phyloP scores from a whole-genome alignment of 2,329 filamentous ascomycete genomes.

The Neoscytalidium dimidiatum region DNA sequence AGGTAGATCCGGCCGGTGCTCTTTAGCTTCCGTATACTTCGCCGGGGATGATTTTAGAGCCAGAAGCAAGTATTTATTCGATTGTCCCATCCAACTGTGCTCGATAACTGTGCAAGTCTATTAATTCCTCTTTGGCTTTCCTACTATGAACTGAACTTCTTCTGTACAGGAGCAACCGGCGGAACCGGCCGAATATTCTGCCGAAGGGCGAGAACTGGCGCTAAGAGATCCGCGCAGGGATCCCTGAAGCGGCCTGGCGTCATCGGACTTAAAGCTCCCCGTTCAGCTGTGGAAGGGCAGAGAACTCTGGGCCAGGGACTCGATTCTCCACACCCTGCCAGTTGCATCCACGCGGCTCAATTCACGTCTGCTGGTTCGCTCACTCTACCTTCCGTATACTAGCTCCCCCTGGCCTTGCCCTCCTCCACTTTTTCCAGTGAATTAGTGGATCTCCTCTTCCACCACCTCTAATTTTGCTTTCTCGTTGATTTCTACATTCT shows the following conservation, averaged over 20 bases:
- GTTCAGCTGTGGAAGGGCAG: constrained; percentile 6
- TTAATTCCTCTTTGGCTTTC: no score
- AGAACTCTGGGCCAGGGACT: constrained; percentile 7
- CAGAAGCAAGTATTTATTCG: background rate
- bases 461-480: background rate
- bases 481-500: background rate
- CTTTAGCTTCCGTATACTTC: background rate
- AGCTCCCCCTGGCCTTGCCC: background rate
- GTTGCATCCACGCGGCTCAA: background rate
- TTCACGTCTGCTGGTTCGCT: background rate
- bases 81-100: no score
- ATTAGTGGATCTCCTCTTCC: background rate
- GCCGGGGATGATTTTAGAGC: no score
- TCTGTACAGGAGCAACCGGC: background rate
- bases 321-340: constrained; percentile 2
- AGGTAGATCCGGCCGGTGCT: background rate
- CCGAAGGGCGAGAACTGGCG: background rate
- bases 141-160: no score
- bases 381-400: background rate
- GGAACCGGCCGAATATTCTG: background rate
- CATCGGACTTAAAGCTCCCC: constrained; percentile 7
- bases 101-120: no score
- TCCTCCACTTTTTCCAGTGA: background rate
- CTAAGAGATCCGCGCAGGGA: constrained; percentile 1
- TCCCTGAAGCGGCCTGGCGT: constrained; percentile 18